A percentile compares a stretch with the other conserved stretches of the same genome.
Conservation (phyloP, 2,329 filamentous ascomycete species). For the Drechslerella coelobrocha region DNA sequence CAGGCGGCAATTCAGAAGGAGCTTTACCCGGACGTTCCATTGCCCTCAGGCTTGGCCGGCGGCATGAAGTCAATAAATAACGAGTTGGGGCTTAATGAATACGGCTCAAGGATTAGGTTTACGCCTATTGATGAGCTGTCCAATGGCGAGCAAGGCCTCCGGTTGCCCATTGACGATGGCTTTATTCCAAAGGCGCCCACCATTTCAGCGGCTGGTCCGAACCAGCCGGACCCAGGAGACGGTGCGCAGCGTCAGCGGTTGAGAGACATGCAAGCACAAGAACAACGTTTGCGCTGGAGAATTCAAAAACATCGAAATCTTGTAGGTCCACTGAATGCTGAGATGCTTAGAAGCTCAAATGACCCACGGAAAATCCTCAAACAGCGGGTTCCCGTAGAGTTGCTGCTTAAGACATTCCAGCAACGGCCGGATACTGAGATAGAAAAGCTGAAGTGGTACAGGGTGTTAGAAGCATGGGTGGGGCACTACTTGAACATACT, state of each 20-base stretch:
- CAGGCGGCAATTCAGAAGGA: slow-evolving; percentile 11
- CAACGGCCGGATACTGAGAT: slow-evolving; percentile 1
- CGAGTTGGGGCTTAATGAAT: background rate
- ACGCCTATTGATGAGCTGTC: background rate
- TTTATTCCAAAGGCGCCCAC: background rate
- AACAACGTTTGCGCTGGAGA: no score
- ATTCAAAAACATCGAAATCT: no score
- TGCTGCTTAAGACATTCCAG: slow-evolving; percentile 11
- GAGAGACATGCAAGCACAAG: no score
- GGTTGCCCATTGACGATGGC: background rate
- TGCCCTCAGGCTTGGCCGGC: background rate
- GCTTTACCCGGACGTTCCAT: background rate
- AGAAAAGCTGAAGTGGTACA: slow-evolving; percentile 14
- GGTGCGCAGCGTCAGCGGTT: no score
- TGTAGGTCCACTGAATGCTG: background rate
- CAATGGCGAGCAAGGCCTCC: background rate
- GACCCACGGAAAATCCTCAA: background rate
- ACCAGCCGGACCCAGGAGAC: no score
- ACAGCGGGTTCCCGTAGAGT: background rate
- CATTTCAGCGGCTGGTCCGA: background rate
- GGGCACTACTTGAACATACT: slow-evolving; percentile 10
- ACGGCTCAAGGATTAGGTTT: background rate
- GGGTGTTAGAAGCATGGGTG: slow-evolving; percentile 20
- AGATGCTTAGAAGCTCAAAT: background rate
- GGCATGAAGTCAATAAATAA: slow-evolving; percentile 6